Evolutionary conservation across 164 flowering plant genomes (phyloP), one percentile per base, ranked within the genome.

Genomic region (Euptelea pleiosperma): DNA sequence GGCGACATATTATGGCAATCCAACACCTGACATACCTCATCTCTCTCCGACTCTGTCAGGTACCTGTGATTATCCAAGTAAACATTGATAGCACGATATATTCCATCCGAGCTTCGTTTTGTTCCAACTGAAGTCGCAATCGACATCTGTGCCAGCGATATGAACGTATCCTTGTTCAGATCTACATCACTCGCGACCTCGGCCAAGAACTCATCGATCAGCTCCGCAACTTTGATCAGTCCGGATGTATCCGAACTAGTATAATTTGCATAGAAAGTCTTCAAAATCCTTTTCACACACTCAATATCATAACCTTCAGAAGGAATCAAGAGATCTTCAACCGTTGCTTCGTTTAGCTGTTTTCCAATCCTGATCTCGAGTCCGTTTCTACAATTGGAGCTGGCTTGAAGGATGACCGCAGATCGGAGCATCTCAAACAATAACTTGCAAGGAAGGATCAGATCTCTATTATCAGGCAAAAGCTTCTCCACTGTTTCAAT

Each of bases 401-500:
- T 62, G 1, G 86, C 88, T 42, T 82, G 81, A 34, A 77, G 45
- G 10, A 24, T 2, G 7, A 75, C 60, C 0, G 96, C 77, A 44
- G 47, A 66, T 1, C 51, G 61, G 1, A 89, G 82, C 90, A 86
- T 74, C 63, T 85, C 79, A 25, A 73, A 82, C 53, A 91, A 59
- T 2, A 65, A 62, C 16, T 70, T 61, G 68, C 84, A 79, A 3
- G 90, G 77, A 24, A 82, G 31, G 1, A 79, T n/a, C n/a, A n/a
- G n/a, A 57, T 39, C 77, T 81, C 56, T 55, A 12, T 79, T 73
- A 22, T 54, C 52, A 35, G 96, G 91, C 70, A 91, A 62, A 10
- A 86, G 78, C 69, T 67, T 68, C 64, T 82, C 91, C 31, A 87
- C 67, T 6, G 83, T 76, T 62, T 91, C 95, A 40, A 91, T 69